These are phyloP conservation scores for Pseudogymnoascus pannorum DNA, from an alignment of 2,329 filamentous ascomycete genomes.

Conservation along the genomic window DNA sequence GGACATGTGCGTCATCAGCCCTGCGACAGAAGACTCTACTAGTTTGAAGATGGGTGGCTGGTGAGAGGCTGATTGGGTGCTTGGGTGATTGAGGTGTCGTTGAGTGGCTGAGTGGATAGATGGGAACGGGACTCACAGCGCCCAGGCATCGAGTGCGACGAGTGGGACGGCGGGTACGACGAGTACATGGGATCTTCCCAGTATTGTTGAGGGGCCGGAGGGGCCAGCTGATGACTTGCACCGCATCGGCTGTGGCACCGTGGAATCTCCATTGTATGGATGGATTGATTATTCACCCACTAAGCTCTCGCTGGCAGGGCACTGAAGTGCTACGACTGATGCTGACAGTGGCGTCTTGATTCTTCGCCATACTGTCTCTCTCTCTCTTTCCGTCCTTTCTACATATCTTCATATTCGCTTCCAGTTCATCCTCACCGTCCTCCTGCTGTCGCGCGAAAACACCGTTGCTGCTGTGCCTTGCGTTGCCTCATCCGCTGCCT, in stretches of 20 bases:
- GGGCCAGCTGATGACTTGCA: slow-evolving; percentile 5
- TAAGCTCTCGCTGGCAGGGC: background rate
- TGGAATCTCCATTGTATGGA: background rate
- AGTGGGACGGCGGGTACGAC: background rate
- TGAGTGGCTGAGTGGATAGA: slow-evolving; percentile 5
- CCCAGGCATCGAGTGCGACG: background rate
- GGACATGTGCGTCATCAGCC: slow-evolving; percentile 2
- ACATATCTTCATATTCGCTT: background rate
- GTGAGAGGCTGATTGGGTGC: background rate
- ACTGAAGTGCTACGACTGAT: background rate
- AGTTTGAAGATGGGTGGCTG: background rate
- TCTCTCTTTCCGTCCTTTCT: background rate
- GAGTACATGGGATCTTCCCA: background rate
- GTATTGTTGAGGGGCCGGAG: background rate
- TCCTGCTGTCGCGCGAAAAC: background rate
- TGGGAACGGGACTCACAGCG: background rate
- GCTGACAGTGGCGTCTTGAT: background rate
- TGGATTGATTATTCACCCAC: slow-evolving; percentile 2
- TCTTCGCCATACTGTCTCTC: background rate
- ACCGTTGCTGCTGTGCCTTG: background rate
- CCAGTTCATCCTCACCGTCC: too few species aligned
- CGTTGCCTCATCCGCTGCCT: background rate
- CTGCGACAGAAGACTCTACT: background rate
- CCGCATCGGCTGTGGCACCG: background rate
- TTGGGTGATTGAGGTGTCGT: background rate